Evolutionary conservation across 129 eudicot species (phyloP), one percentile per base, ranked within the genome.

Genomic region (Heracleum sosnowskyi): DNA sequence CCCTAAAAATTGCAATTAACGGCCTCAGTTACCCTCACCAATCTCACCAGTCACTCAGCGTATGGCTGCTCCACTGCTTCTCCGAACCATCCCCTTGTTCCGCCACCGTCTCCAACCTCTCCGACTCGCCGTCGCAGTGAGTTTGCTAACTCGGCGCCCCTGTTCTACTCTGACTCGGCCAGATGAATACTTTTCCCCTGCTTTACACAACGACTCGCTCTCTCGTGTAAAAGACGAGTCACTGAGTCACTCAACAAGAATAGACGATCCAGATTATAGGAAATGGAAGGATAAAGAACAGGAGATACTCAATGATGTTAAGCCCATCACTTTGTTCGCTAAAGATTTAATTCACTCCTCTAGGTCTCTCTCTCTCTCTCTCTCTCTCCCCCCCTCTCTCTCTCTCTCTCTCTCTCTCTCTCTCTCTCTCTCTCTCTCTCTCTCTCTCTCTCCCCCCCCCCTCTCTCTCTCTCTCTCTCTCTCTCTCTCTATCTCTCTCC

Each of bases 341-440:
- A 96, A 96, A 84, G 85, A 87, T 36, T 89, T 96, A 69, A 86
- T 96, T 47, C 99, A 96, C 80, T 90, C 99, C 41, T 74, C 83
- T 76, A 92, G 97, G 99, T 96, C 42, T 18, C 31, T 6, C 36
- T 44, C 47, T 2, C 47, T 12, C 47, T 11, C 47, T 11, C 47
- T 44, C 44, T 40, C 44, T 40, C 44, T 40, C 44, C 1, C 47
- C 7, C 47, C 3, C 16, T 11, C 47, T 12, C 47, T 12, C 47
- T 44, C 47, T 12, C 42, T 42, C 49, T 13, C n/a, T 4, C 35
- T 20, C 55, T 33, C 39, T 12, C 51, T 31, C 82, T 0, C 70
- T 72, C 76, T 34, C 37, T 0, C 46, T 11, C 46, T 0, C 15
- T 11, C 15, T 11, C 46, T 11, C 16, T 11, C 3, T 42, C 46